Evolutionary conservation across 1,139 yeast genomes (phyloP), one percentile per base, ranked within the genome.

Genomic region (Eremothecium sinecaudum): DNA sequence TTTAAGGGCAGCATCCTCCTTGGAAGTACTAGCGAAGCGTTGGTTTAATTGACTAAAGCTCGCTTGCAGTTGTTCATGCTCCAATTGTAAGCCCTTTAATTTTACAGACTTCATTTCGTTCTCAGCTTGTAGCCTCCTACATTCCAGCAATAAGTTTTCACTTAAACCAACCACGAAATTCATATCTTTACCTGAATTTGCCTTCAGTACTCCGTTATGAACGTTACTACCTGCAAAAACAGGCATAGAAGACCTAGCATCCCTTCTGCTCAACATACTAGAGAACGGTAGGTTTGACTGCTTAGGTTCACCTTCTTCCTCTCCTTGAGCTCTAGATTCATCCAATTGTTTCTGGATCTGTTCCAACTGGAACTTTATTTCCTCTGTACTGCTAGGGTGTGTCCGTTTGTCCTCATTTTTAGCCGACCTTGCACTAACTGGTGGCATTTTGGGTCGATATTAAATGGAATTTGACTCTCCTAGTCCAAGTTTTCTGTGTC

Each of bases 151-250:
- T 40, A 86, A 63, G 36, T 78, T 79, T 50, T 84, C 94, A 57
- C 92, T 80, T 42, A 86, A 62, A 2, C 84, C 92, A 36, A 86
- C 80, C 4, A 82, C 83, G 55, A 84, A 84, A 47, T 78, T 75
- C 63, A 82, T 74, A 44, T 83, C 90, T 47, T 75, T 73, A 18
- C 57, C 54, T 15, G 39, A 47, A 42, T 45, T 52, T 40, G 38
- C 43, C 13, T 36, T 40, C 24, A 29, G 45, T 16, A 27, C 49
- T 31, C 36, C 57, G 38, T 18, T 56, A 40, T 43, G 50, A 35
- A 40, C 44, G 33, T 36, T 35, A 34, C 49, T 46, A 13, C 41
- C 59, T 45, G 39, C 55, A 37, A 29, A 47, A 46, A 29, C 38
- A n/a, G 63, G 62, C 24, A 58, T 36, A 2, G 59, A 52, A 2